Evolutionary conservation across 192 early-diverging fungal genomes (phyloP).

Genomic region (Entophlyctis luteolus): DNA sequence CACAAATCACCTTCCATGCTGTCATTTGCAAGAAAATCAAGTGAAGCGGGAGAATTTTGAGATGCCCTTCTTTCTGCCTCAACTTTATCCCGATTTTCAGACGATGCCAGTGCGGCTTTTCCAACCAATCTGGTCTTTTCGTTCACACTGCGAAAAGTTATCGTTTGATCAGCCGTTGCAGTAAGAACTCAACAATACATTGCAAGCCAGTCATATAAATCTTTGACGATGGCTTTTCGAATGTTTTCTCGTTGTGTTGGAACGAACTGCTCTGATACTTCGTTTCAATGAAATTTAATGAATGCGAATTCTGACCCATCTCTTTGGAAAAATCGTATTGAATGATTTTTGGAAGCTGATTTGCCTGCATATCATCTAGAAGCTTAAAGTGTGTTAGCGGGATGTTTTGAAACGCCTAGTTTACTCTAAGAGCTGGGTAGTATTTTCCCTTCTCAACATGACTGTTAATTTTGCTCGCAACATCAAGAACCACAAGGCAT

Average conservation of each 20-base stretch:
- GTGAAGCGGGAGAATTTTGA: constrained; percentile 19
- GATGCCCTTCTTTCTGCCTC: constrained; percentile 1
- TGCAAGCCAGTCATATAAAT: constrained; percentile 90
- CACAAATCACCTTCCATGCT: constrained; percentile 7
- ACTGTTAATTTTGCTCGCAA: constrained; percentile 76
- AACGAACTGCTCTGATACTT: constrained; percentile 67
- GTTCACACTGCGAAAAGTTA: constrained; percentile 38
- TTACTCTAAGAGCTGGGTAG: constrained; percentile 83
- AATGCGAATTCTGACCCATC: constrained; percentile 52
- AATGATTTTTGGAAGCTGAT: constrained; percentile 68
- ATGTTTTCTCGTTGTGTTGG: constrained; percentile 87
- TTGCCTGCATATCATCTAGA: constrained; percentile 71
- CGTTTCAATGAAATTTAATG: constrained; percentile 3
- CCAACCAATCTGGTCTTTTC: constrained; percentile 80
- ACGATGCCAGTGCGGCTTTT: constrained; percentile 61
- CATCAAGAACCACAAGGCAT: constrained; percentile 83
- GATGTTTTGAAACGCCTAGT: not conserved
- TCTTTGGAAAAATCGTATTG: constrained; percentile 80
- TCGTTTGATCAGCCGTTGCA: not conserved
- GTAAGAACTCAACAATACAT: constrained; percentile 52
- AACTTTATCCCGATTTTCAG: constrained; percentile 11
- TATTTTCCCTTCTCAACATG: constrained; percentile 80
- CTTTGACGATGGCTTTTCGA: constrained; percentile 75
- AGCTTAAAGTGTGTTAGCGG: constrained; percentile 51
- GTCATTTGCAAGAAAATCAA: constrained; percentile 23